Evolutionary conservation across 805 yeast genomes (phyloP).

Genomic region (Candida andamanensis): DNA sequence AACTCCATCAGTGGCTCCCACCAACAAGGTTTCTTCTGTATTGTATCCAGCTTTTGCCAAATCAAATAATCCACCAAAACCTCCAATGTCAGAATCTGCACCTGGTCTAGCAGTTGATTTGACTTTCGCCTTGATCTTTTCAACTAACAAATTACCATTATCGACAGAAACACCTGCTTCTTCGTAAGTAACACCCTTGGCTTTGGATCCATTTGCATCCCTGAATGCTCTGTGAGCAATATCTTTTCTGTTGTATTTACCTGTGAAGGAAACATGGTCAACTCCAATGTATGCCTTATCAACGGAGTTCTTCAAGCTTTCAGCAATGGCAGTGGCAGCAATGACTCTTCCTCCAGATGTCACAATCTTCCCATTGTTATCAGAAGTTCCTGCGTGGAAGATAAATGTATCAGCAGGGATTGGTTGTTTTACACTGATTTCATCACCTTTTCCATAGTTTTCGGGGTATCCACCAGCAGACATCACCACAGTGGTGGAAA

Average conservation of each 20-base stretch:
- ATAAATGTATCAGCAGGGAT: constrained; percentile 60
- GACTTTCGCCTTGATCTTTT: constrained; percentile 84
- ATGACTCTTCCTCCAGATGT: constrained; percentile 97
- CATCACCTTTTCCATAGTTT: constrained; percentile 78
- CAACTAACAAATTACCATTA: constrained; percentile 86
- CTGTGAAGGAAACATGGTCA: constrained; percentile 62
- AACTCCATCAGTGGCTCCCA: constrained; percentile 98
- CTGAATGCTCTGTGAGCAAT: constrained; percentile 96
- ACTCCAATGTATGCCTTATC: constrained; percentile 84
- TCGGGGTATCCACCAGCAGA: constrained; percentile 98
- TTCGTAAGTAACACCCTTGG: constrained; percentile 70
- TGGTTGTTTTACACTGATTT: constrained; percentile 51
- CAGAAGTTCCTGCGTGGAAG: constrained; percentile 94
- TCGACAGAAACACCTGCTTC: constrained; percentile 98
- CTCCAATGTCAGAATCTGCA: constrained; percentile 97
- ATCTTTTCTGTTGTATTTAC: constrained; percentile 82
- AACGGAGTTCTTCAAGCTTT: constrained; percentile 73
- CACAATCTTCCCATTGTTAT: constrained; percentile 51
- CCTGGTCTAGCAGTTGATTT: constrained; percentile 92
- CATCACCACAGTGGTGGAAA: constrained; percentile 88
- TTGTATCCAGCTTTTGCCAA: constrained; percentile 83
- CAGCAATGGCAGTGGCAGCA: constrained; percentile 85
- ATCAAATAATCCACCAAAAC: constrained; percentile 97
- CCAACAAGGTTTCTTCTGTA: constrained; percentile 73
- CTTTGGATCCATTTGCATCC: constrained; percentile 24